A percentile compares a stretch with the other conserved stretches of the same genome.
These are phyloP conservation scores for Blastocystis sp. DNA, from an alignment of 352 stramenopile species.

Conservation along the genomic window DNA sequence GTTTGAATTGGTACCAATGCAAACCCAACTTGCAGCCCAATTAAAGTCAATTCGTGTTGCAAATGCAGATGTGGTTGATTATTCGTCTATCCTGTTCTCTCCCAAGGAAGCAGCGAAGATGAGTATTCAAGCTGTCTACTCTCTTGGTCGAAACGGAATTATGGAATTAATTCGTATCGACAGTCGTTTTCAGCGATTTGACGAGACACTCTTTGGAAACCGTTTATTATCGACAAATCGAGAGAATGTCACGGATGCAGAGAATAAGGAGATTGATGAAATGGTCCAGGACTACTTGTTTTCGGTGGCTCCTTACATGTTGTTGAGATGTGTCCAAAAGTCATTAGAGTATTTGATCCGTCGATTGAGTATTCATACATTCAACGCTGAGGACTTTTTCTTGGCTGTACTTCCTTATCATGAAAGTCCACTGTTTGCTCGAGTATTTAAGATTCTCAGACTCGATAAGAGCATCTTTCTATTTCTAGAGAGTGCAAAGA, in stretches of 20 bases:
- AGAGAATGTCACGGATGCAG: background rate
- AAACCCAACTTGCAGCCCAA: slow-evolving; percentile 55
- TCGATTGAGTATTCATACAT: slow-evolving; percentile 59
- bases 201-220: slow-evolving; percentile 57
- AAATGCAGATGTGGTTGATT: slow-evolving; percentile 22
- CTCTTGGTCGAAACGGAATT: slow-evolving; percentile 57
- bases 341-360: slow-evolving; percentile 58
- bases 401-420: slow-evolving; percentile 58
- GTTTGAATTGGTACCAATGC: background rate
- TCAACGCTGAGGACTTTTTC: slow-evolving; percentile 58
- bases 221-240: slow-evolving; percentile 13
- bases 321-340: slow-evolving; percentile 56
- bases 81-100: slow-evolving; percentile 60
- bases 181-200: slow-evolving; percentile 18
- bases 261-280: slow-evolving; percentile 52
- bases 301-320: slow-evolving; percentile 54
- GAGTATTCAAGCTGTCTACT: slow-evolving; percentile 40
- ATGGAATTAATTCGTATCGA: slow-evolving; percentile 61
- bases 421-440: slow-evolving; percentile 39
- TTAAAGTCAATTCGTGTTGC: slow-evolving; percentile 22
- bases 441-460: slow-evolving; percentile 13
- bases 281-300: slow-evolving; percentile 45
- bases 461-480: slow-evolving; percentile 32
- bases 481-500: slow-evolving; percentile 32
- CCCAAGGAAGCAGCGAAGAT: background rate